Conservation (phyloP, 2,329 filamentous ascomycete genomes). For the Talaromyces atroroseus region DNA sequence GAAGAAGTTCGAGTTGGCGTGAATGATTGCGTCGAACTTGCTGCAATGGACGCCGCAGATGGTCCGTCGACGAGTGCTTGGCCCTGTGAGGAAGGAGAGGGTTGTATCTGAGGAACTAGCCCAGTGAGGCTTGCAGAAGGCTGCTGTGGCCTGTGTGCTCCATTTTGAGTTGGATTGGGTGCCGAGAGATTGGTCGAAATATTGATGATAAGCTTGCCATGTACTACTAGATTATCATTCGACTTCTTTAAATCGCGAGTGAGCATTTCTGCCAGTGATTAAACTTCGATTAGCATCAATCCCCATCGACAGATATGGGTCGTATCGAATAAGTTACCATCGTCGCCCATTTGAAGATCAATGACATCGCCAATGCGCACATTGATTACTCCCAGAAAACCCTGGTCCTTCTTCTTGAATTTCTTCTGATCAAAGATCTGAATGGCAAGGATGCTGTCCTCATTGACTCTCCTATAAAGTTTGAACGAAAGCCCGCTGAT, state of each 20-base stretch:
- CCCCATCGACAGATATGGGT: conserved; percentile 12
- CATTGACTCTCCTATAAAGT: conserved; percentile 71
- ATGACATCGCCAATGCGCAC: conserved; percentile 92
- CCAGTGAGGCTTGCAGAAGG: conserved; percentile 34
- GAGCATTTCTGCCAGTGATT: conserved; percentile 69
- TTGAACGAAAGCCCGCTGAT: neutral
- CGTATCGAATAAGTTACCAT: conserved; percentile 58
- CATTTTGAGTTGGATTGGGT: conserved; percentile 54
- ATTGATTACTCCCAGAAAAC: conserved; percentile 96
- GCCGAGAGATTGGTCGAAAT: conserved; percentile 81
- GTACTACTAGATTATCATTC: conserved; percentile 94
- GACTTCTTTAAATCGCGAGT: conserved; percentile 96
- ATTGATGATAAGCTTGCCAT: conserved; percentile 95
- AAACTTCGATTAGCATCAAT: conserved; percentile 24
- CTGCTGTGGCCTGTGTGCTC: conserved; percentile 29
- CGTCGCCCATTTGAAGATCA: conserved; percentile 79
- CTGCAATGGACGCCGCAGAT: conserved; percentile 3
- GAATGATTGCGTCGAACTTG: conserved; percentile 21
- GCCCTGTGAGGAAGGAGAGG: conserved; percentile 23
- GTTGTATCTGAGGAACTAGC: conserved; percentile 30
- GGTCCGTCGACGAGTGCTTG: conserved; percentile 23
- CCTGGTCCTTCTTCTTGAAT: conserved; percentile 99
- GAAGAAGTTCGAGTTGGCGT: conserved; percentile 31
- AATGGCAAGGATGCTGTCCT: conserved; percentile 93
- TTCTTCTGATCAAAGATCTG: conserved; percentile 99